Evolutionary conservation across 2,329 filamentous ascomycete genomes (phyloP).

Genomic region (Drechslera avenae): DNA sequence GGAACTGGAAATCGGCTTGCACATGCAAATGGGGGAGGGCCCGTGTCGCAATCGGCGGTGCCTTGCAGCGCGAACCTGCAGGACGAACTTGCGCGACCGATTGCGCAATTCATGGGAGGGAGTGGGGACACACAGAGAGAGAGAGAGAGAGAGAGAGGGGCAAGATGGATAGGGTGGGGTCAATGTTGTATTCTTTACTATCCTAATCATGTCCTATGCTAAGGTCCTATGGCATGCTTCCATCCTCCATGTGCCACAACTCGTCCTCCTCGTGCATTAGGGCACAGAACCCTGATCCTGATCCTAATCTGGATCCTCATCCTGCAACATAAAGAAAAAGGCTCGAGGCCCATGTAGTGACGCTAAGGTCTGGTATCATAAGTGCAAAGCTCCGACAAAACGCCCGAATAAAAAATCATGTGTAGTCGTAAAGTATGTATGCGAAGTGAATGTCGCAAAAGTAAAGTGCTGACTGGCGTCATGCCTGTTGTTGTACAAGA

Average conservation of each 20-base stretch:
- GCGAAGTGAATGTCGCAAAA: slow-evolving; percentile 21
- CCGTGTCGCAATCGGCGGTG: not conserved
- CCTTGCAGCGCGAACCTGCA: not conserved
- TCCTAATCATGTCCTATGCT: not conserved
- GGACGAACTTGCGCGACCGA: not conserved
- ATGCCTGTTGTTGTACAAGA: slow-evolving; percentile 14
- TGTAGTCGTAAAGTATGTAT: slow-evolving; percentile 40
- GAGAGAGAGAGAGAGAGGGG: too few relatives aligned
- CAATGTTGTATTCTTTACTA: slow-evolving; percentile 12
- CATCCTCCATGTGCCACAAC: not conserved
- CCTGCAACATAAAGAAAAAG: slow-evolving; percentile 26
- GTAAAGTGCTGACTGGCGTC: slow-evolving; percentile 22
- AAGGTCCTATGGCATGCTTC: slow-evolving; percentile 8
- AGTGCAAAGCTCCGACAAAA: slow-evolving; percentile 32
- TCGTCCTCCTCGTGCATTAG: slow-evolving; percentile 1
- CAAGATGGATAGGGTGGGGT: too few relatives aligned
- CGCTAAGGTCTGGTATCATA: slow-evolving; percentile 48
- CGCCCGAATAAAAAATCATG: slow-evolving; percentile 36
- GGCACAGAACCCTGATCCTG: slow-evolving; percentile 1
- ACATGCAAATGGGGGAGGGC: not conserved
- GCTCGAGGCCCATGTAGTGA: slow-evolving; percentile 40
- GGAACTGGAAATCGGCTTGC: not conserved
- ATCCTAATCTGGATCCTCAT: too few relatives aligned
- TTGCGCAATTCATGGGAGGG: slow-evolving; percentile 6
- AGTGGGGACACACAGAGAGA: not conserved